Percentiles rank a stretch among this genome's conserved stretches.
Evolutionary conservation across 2,329 filamentous ascomycete species (phyloP).

Genomic region (Aspergillus persii): DNA sequence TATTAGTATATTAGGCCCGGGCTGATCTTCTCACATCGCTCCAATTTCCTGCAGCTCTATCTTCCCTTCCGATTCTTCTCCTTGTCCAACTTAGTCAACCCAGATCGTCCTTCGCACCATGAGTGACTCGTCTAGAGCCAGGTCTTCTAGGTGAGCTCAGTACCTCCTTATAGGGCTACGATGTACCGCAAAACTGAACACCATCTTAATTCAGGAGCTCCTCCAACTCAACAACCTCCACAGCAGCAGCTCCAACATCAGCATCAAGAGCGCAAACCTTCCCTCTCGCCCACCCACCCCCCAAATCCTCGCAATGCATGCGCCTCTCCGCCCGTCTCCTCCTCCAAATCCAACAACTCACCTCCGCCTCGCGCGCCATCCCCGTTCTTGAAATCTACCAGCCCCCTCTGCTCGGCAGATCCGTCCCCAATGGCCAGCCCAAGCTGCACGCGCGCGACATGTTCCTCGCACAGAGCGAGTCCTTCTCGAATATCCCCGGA

Average conservation of each 20-base stretch:
- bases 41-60: background rate
- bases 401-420: conserved; percentile 25
- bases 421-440: conserved; percentile 16
- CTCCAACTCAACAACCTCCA: background rate
- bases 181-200: background rate
- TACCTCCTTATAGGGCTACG: background rate
- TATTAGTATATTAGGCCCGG: background rate
- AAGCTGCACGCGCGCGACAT: conserved; percentile 28
- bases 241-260: background rate
- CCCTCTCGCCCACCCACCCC: conserved; percentile 30
- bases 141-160: background rate
- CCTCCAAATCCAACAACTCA: conserved; percentile 35
- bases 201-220: background rate
- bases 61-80: background rate
- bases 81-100: background rate
- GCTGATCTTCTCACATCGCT: background rate
- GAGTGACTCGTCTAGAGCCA: background rate
- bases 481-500: conserved; percentile 12
- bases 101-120: background rate
- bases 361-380: conserved; percentile 19
- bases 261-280: conserved; percentile 24
- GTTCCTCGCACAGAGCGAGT: conserved; percentile 29
- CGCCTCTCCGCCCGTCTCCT: conserved; percentile 28
- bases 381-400: conserved; percentile 34
- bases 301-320: conserved; percentile 26